phyloP scores from a whole-genome alignment of 495 filamentous ascomycete genomes.

The Aspergillus nidulans region DNA sequence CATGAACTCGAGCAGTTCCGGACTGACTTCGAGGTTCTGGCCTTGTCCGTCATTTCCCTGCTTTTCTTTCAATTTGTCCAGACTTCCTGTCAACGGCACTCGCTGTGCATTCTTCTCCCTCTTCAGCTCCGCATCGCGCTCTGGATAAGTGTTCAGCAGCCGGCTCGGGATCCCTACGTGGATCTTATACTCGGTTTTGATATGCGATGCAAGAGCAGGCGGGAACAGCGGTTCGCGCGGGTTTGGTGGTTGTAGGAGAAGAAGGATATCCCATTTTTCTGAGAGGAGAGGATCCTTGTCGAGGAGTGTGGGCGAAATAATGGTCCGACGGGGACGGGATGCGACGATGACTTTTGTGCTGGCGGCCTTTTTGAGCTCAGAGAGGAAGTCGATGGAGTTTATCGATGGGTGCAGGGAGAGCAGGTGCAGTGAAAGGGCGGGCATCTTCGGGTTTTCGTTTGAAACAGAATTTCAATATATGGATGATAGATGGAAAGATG shows the following conservation, averaged over 20 bases:
- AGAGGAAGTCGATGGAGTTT: constrained; percentile 19
- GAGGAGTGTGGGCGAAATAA: constrained; percentile 50
- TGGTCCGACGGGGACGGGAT: constrained; percentile 31
- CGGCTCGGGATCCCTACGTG: constrained; percentile 52
- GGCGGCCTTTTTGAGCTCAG: constrained; percentile 18
- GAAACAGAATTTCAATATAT: background rate
- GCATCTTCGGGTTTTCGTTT: constrained; percentile 27
- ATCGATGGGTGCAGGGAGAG: constrained; percentile 29
- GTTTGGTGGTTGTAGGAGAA: constrained; percentile 31
- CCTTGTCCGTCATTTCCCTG: constrained; percentile 27
- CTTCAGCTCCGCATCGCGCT: constrained; percentile 45
- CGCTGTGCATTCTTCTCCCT: constrained; percentile 33
- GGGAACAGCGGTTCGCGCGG: constrained; percentile 30
- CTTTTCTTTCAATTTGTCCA: constrained; percentile 18
- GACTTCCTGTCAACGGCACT: constrained; percentile 38
- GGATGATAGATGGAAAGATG: too few relatives aligned
- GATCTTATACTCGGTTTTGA: constrained; percentile 43
- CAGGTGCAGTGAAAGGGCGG: constrained; percentile 43
- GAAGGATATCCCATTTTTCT: constrained; percentile 54
- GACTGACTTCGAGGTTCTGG: constrained; percentile 52
- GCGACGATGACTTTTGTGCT: constrained; percentile 42
- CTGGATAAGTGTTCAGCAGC: constrained; percentile 42
- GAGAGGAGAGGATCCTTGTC: constrained; percentile 43
- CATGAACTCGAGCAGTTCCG: constrained; percentile 51
- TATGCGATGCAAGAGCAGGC: constrained; percentile 21